phyloP scores from a whole-genome alignment of 2,329 filamentous ascomycete genomes.

The Claviceps sp. region DNA sequence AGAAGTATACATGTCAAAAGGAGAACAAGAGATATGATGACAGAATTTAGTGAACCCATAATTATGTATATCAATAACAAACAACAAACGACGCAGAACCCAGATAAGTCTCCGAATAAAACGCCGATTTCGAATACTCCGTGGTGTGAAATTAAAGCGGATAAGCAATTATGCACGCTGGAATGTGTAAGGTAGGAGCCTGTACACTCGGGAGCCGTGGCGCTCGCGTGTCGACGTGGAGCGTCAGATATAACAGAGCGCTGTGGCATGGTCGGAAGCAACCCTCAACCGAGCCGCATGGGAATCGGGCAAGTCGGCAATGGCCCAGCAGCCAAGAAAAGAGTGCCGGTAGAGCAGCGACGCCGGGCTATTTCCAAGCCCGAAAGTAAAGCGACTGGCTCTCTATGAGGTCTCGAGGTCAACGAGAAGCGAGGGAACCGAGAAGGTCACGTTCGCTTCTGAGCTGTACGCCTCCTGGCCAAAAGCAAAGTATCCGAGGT shows the following conservation, averaged over 20 bases:
- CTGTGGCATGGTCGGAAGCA: background rate
- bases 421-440: slow-evolving; percentile 3
- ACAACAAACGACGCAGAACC: too few relatives aligned
- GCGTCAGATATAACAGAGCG: background rate
- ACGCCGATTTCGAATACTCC: too few relatives aligned
- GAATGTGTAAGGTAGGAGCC: background rate
- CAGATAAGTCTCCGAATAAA: too few relatives aligned
- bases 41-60: too few relatives aligned
- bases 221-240: background rate
- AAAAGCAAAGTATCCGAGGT: slow-evolving; percentile 38
- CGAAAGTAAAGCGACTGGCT: background rate
- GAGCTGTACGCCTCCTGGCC: slow-evolving; percentile 36
- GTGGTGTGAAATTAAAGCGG: too few relatives aligned
- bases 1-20: too few relatives aligned
- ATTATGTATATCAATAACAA: too few relatives aligned
- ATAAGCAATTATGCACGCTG: background rate
- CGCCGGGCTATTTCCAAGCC: background rate
- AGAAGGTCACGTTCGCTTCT: slow-evolving; percentile 32
- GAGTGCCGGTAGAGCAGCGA: background rate
- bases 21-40: too few relatives aligned
- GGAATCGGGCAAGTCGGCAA: background rate
- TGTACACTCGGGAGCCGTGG: background rate
- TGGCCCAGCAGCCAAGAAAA: background rate
- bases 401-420: slow-evolving; percentile 4
- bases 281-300: background rate